phyloP scores from a whole-genome alignment of 768 basidiomycete genomes.

The Macrolepiota dolichaula region DNA sequence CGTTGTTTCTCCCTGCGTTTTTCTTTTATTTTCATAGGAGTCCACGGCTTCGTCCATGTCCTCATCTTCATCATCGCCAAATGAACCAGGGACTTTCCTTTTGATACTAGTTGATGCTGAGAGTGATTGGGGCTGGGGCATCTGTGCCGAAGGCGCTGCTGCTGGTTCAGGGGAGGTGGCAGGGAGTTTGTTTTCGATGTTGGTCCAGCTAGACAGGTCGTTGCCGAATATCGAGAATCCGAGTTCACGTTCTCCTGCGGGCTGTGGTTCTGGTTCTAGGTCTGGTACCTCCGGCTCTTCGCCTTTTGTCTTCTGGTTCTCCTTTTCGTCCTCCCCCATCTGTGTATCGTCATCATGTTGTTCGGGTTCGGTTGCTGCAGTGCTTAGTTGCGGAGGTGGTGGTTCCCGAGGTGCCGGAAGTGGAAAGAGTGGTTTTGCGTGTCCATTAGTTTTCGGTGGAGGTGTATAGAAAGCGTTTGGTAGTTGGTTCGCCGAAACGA shows the following conservation, averaged over 20 bases:
- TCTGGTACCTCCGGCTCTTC: constrained; percentile 16
- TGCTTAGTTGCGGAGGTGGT: background rate
- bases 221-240: constrained; percentile 27
- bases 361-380: constrained; percentile 2
- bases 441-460: constrained; percentile 39
- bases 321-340: constrained; percentile 17
- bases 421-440: constrained; percentile 29
- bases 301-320: constrained; percentile 12
- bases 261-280: constrained; percentile 6
- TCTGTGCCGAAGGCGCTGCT: background rate
- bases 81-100: constrained; percentile 40
- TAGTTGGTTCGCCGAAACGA: constrained; percentile 49
- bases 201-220: background rate
- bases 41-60: constrained; percentile 27
- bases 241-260: constrained; percentile 18
- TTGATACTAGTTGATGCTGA: constrained; percentile 17
- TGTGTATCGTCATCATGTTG: constrained; percentile 18
- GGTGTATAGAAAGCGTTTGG: constrained; percentile 61
- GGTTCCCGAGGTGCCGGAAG: constrained; percentile 14
- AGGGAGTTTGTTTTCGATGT: constrained; percentile 4
- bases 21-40: background rate
- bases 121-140: constrained; percentile 21
- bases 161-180: background rate
- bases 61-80: constrained; percentile 36
- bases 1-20: background rate